Conservation (phyloP, 2,329 filamentous ascomycete genomes). For the Venturia oleaginea region DNA sequence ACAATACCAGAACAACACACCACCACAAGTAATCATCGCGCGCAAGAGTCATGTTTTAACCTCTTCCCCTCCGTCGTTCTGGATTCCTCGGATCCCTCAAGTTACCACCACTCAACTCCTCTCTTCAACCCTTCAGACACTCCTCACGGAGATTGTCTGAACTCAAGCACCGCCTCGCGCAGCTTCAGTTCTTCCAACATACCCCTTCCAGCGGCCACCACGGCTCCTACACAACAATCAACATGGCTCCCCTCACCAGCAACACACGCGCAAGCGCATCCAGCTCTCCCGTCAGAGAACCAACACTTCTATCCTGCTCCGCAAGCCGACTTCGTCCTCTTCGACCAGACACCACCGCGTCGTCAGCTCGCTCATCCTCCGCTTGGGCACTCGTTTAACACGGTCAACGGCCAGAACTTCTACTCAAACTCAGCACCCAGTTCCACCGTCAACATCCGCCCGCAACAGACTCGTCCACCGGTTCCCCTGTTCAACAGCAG, state of each 20-base stretch:
- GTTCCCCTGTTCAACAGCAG: slow-evolving; percentile 61
- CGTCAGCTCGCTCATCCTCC: slow-evolving; percentile 45
- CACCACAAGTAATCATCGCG: not conserved
- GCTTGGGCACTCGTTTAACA: slow-evolving; percentile 51
- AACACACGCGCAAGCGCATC: slow-evolving; percentile 41
- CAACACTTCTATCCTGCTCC: slow-evolving; percentile 31
- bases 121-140: slow-evolving; percentile 26
- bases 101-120: not conserved
- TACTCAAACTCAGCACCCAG: slow-evolving; percentile 60
- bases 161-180: slow-evolving; percentile 52
- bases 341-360: slow-evolving; percentile 43
- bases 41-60: slow-evolving; percentile 2
- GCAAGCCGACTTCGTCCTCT: slow-evolving; percentile 72
- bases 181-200: slow-evolving; percentile 51
- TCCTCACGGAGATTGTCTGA: slow-evolving; percentile 45
- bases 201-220: slow-evolving; percentile 67
- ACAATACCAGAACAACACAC: not conserved
- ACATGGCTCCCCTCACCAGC: slow-evolving; percentile 67
- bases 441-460: slow-evolving; percentile 49
- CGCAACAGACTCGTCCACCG: slow-evolving; percentile 52
- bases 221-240: slow-evolving; percentile 62
- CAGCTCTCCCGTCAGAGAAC: slow-evolving; percentile 27
- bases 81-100: slow-evolving; percentile 3
- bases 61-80: slow-evolving; percentile 5
- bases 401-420: slow-evolving; percentile 45